Evolutionary conservation across 176 grass and related monocot species (phyloP).

Genomic region (Lolium rigidum): DNA sequence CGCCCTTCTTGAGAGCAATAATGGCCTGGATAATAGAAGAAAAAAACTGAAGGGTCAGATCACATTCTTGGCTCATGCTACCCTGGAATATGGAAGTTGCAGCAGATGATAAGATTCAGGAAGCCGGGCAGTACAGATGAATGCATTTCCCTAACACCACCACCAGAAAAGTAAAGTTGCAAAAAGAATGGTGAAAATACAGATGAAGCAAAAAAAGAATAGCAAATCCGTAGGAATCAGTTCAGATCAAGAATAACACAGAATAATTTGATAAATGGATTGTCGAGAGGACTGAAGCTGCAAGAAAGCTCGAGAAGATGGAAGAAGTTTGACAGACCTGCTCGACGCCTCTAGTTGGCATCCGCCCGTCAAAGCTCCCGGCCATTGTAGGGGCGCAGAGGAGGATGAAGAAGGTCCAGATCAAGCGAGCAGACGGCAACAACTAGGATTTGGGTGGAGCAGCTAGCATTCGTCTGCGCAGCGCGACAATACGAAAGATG

Average conservation of each 20-base stretch:
- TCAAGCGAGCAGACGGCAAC: not conserved
- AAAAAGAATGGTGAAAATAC: not conserved
- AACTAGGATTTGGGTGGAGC: not conserved
- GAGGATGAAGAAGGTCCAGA: not conserved
- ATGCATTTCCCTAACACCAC: not conserved
- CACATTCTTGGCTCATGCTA: not conserved
- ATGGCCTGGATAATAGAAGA: constrained; percentile 46
- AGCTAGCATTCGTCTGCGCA: constrained; percentile 22
- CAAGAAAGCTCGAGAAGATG: not conserved
- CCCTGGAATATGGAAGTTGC: not conserved
- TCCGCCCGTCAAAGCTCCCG: constrained; percentile 68
- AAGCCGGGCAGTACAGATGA: not conserved
- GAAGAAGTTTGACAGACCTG: constrained; percentile 49
- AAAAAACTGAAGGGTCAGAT: not conserved
- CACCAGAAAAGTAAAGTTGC: not conserved
- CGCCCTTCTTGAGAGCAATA: constrained; percentile 59
- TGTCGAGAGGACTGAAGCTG: not conserved
- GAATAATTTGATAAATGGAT: not conserved
- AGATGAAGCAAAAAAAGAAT: not conserved
- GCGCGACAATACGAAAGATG: constrained; percentile 26
- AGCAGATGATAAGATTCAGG: not conserved
- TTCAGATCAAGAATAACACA: not conserved
- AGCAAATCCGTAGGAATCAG: not conserved
- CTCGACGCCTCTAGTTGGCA: constrained; percentile 65
- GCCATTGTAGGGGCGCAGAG: constrained; percentile 50